Evolutionary conservation across 2,329 filamentous ascomycete genomes (phyloP).

Genomic region (Chaetomium olivaceum): DNA sequence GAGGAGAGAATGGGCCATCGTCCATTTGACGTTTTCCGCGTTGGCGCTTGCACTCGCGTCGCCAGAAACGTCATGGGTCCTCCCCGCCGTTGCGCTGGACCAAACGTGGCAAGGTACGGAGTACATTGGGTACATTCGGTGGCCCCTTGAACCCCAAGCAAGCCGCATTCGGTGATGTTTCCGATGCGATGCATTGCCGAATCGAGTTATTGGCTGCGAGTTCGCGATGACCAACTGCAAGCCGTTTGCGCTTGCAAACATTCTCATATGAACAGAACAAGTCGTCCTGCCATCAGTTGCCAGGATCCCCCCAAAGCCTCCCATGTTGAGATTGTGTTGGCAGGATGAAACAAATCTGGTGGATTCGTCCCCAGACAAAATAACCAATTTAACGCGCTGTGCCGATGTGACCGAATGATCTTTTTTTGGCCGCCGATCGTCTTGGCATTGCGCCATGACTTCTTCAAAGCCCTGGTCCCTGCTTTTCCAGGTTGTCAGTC

Average conservation of each 20-base stretch:
- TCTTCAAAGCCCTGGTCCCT: not conserved
- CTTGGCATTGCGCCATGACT: conserved; percentile 21
- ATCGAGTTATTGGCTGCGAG: not conserved
- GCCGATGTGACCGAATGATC: conserved; percentile 2
- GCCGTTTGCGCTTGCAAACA: not conserved
- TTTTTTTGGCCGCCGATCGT: conserved; percentile 20
- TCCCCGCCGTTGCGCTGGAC: not conserved
- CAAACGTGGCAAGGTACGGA: not conserved
- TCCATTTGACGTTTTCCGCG: not conserved
- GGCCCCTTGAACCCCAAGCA: not conserved
- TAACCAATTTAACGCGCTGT: conserved; percentile 6
- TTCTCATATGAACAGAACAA: not conserved
- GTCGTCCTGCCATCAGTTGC: not conserved
- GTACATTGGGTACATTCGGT: too few relatives aligned
- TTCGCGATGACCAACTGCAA: not conserved
- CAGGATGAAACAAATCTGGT: not conserved
- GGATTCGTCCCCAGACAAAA: conserved; percentile 1
- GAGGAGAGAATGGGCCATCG: not conserved
- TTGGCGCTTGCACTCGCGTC: not conserved
- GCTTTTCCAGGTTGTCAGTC: not conserved
- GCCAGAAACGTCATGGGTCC: not conserved
- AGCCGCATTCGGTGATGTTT: not conserved
- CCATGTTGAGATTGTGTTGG: not conserved
- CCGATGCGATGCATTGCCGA: not conserved
- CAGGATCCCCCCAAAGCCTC: too few relatives aligned